Percentiles rank a stretch among this genome's conserved stretches.
Evolutionary conservation across 164 flowering plant species (phyloP).

Genomic region (Amborella trichopoda): DNA sequence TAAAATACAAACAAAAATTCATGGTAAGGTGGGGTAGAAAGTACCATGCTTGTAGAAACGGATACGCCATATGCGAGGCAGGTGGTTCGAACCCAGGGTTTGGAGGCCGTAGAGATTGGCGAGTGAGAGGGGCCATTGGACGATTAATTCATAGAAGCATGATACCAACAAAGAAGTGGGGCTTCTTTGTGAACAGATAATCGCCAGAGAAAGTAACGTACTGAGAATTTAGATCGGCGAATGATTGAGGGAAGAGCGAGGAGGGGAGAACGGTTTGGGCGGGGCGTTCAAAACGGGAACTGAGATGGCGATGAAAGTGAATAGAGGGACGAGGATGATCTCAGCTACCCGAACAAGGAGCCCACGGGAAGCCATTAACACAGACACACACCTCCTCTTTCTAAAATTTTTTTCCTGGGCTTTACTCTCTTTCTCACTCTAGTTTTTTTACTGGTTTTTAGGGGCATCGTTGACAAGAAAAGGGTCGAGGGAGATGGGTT

Average conservation of each 20-base stretch:
- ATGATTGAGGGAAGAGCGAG: conserved; percentile 26
- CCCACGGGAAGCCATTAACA: neutral
- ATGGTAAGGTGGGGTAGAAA: too few relatives aligned
- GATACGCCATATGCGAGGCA: conserved; percentile 68
- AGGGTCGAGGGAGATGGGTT: too few relatives aligned
- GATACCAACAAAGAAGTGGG: conserved; percentile 50
- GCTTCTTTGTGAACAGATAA: conserved; percentile 47
- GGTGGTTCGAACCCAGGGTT: conserved; percentile 43
- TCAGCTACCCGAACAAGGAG: conserved; percentile 22
- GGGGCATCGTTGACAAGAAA: too few relatives aligned
- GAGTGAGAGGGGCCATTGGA: conserved; percentile 64
- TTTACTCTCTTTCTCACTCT: too few relatives aligned
- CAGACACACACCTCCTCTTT: neutral
- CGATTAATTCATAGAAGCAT: conserved; percentile 49
- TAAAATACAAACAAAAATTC: too few relatives aligned
- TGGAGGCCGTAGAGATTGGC: conserved; percentile 31
- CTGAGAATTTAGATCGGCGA: conserved; percentile 34
- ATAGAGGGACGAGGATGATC: conserved; percentile 32
- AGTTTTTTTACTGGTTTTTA: too few relatives aligned
- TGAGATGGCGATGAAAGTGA: conserved; percentile 29
- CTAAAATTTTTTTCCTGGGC: too few relatives aligned
- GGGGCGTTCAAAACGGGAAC: conserved; percentile 51
- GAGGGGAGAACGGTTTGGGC: conserved; percentile 37
- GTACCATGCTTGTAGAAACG: conserved; percentile 28
- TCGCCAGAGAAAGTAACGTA: conserved; percentile 34